A percentile compares a stretch with the other conserved stretches of the same genome.
Conservation (phyloP, 176 grass and related monocot genomes). For the Oryza glumipatula region DNA sequence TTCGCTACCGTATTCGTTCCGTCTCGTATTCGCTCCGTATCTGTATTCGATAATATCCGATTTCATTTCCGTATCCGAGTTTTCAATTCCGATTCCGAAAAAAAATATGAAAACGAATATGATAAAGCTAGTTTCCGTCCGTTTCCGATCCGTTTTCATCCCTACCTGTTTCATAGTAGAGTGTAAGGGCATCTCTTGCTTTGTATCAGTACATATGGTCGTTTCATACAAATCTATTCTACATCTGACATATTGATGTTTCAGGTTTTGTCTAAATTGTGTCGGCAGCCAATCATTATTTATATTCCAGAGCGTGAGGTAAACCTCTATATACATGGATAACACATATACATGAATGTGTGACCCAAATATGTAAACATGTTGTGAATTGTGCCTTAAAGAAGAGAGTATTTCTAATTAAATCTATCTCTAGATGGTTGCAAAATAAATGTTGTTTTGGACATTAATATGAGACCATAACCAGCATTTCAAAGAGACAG, state of each 20-base stretch:
- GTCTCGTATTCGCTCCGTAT: no score
- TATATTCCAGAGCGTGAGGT: constrained; percentile 96
- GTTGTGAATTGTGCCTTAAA: neutral
- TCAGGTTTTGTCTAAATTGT: constrained; percentile 86
- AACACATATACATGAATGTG: constrained; percentile 7
- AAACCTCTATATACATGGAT: neutral
- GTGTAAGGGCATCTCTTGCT: constrained; percentile 29
- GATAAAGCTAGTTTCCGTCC: no score
- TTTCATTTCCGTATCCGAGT: no score
- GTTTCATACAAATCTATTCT: constrained; percentile 9
- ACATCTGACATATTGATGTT: constrained; percentile 25
- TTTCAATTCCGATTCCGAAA: no score
- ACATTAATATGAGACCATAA: neutral
- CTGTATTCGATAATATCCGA: no score
- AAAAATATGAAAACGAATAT: no score
- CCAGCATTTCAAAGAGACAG: neutral
- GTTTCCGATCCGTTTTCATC: no score
- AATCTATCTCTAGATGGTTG: neutral
- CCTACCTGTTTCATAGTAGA: constrained; percentile 10
- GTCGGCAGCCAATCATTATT: constrained; percentile 77
- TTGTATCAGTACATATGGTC: constrained; percentile 16
- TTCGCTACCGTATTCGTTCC: no score
- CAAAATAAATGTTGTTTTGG: neutral
- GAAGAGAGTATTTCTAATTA: neutral
- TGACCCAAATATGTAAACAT: constrained; percentile 12